phyloP scores from a whole-genome alignment of 768 basidiomycete species.

The Boletus eberwhitei region DNA sequence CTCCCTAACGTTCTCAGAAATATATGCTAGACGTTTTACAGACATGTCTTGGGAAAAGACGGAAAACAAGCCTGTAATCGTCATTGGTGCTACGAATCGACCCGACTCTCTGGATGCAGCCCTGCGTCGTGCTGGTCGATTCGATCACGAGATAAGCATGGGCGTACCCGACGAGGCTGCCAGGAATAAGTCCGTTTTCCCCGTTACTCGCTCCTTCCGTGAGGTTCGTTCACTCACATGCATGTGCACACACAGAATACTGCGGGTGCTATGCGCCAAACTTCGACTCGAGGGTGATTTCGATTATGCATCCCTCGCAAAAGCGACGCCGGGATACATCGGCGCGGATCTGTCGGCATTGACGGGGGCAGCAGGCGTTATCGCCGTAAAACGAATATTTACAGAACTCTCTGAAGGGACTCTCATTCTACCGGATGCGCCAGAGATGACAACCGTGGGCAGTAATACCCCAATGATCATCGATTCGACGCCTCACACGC shows the following conservation, averaged over 20 bases:
- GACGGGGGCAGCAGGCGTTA: constrained; percentile 90
- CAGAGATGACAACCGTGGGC: constrained; percentile 13
- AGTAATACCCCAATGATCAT: constrained; percentile 37
- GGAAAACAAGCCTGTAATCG: constrained; percentile 87
- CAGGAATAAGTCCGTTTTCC: constrained; percentile 69
- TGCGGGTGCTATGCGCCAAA: constrained; percentile 80
- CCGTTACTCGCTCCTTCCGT: too few relatives aligned
- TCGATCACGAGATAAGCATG: constrained; percentile 98
- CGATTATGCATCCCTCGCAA: constrained; percentile 80
- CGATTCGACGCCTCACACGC: constrained; percentile 25
- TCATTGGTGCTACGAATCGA: constrained; percentile 95
- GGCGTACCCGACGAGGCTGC: constrained; percentile 92
- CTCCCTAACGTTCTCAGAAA: background rate
- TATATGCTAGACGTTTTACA: constrained; percentile 30
- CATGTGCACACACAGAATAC: constrained; percentile 53
- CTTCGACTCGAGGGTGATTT: constrained; percentile 86
- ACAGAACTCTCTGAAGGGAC: constrained; percentile 68
- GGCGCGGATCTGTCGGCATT: constrained; percentile 91
- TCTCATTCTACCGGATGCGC: constrained; percentile 48
- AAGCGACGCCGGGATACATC: constrained; percentile 95
- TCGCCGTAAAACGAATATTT: constrained; percentile 96
- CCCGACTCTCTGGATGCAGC: constrained; percentile 95
- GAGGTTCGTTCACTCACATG: background rate
- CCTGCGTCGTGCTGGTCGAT: constrained; percentile 87
- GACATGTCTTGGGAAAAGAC: constrained; percentile 96